Conservation (phyloP, 495 filamentous ascomycete species). For the Aspergillus funiculosus region DNA sequence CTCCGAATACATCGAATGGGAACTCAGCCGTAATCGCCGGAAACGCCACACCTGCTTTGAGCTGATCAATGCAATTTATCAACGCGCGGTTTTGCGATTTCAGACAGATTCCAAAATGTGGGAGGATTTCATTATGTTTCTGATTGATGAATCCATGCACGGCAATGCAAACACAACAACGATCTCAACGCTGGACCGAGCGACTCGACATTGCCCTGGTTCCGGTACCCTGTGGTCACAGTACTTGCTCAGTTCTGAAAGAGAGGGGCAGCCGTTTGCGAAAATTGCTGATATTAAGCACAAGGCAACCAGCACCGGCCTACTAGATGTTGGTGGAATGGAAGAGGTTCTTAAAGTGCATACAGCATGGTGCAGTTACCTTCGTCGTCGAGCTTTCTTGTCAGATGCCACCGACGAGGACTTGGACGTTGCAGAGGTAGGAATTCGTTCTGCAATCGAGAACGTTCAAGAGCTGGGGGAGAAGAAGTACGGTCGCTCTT, state of each 20-base stretch:
- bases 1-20: slow-evolving; percentile 78
- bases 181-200: slow-evolving; percentile 60
- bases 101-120: slow-evolving; percentile 66
- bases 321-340: slow-evolving; percentile 70
- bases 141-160: slow-evolving; percentile 47
- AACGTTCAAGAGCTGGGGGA: slow-evolving; percentile 72
- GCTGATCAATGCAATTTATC: slow-evolving; percentile 67
- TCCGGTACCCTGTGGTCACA: slow-evolving; percentile 86
- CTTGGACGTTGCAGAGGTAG: slow-evolving; percentile 85
- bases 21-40: slow-evolving; percentile 54
- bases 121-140: slow-evolving; percentile 74
- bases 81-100: slow-evolving; percentile 65
- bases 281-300: slow-evolving; percentile 87
- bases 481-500: slow-evolving; percentile 67
- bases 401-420: slow-evolving; percentile 77
- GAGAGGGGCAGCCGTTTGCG: slow-evolving; percentile 63
- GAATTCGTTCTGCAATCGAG: slow-evolving; percentile 76
- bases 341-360: slow-evolving; percentile 83
- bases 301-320: slow-evolving; percentile 73
- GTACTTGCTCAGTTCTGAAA: slow-evolving; percentile 76
- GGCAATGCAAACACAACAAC: slow-evolving; percentile 32
- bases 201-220: slow-evolving; percentile 85
- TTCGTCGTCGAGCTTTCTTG: slow-evolving; percentile 76
- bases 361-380: slow-evolving; percentile 85
- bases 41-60: slow-evolving; percentile 52